Percentiles rank a stretch among this genome's conserved stretches.
Evolutionary conservation across 139 green algal genomes (phyloP).

Genomic region (Desmodesmus armatus): DNA sequence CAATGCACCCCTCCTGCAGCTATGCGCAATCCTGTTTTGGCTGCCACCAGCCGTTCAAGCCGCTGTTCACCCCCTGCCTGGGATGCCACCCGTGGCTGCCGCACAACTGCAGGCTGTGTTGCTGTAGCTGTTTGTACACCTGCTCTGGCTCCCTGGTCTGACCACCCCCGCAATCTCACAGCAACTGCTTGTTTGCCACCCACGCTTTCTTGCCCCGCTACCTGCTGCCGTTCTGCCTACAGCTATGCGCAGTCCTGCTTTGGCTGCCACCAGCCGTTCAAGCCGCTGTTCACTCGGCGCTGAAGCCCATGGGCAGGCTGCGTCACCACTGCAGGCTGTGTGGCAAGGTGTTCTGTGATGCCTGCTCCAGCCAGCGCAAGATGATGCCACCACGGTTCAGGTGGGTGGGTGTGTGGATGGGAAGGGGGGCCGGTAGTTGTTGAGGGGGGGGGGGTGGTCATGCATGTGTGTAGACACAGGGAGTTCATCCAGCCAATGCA

Average conservation of each 20-base stretch:
- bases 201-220: too few species aligned
- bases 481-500: too few species aligned
- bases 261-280: slow-evolving; percentile 63
- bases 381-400: slow-evolving; percentile 85
- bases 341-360: slow-evolving; percentile 81
- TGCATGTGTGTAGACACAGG: too few species aligned
- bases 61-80: too few species aligned
- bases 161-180: too few species aligned
- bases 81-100: too few species aligned
- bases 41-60: too few species aligned
- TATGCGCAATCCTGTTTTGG: slow-evolving; percentile 30
- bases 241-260: too few species aligned
- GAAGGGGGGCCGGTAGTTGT: not conserved
- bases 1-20: too few species aligned
- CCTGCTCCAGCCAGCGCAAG: slow-evolving; percentile 66
- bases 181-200: slow-evolving; percentile 63
- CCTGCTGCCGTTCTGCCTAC: too few species aligned
- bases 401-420: slow-evolving; percentile 49
- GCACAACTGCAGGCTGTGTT: slow-evolving; percentile 84
- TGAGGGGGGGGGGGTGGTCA: not conserved
- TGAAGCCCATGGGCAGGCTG: slow-evolving; percentile 68
- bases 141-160: too few species aligned
- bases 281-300: slow-evolving; percentile 63
- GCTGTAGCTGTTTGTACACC: slow-evolving; percentile 78
- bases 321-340: slow-evolving; percentile 84